These are phyloP conservation scores for Populus tomentosa DNA, from an alignment of 441 rosid species.

Conservation along the genomic window DNA sequence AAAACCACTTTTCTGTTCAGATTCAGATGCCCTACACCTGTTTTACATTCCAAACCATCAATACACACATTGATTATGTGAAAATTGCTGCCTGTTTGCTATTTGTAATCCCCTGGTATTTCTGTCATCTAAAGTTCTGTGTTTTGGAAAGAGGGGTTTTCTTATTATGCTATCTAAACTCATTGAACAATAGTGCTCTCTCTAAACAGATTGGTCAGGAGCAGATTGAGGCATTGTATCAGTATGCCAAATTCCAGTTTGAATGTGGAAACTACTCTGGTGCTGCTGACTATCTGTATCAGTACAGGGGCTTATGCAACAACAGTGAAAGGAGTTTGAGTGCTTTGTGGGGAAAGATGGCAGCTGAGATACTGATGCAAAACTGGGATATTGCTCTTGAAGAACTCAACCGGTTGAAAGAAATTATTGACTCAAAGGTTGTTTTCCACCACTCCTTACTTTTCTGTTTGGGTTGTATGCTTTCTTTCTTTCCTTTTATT, in stretches of 20 bases:
- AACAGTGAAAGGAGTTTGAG: slow-evolving; percentile 80
- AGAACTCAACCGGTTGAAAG: slow-evolving; percentile 85
- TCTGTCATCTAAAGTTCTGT: not conserved
- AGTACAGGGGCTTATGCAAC: slow-evolving; percentile 78
- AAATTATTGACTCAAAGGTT: slow-evolving; percentile 83
- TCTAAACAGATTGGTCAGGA: slow-evolving; percentile 78
- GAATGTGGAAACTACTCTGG: slow-evolving; percentile 98
- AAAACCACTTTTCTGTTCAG: not conserved
- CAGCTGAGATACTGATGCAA: slow-evolving; percentile 95
- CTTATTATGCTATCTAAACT: not conserved
- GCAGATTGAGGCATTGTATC: slow-evolving; percentile 94
- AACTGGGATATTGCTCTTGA: slow-evolving; percentile 96
- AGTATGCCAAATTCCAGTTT: slow-evolving; percentile 95
- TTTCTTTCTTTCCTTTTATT: not conserved
- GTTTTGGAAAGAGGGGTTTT: not conserved
- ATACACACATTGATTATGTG: not conserved
- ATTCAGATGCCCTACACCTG: not conserved
- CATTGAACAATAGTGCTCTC: not conserved
- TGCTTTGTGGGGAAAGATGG: slow-evolving; percentile 97
- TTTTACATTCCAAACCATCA: not conserved
- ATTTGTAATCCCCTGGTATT: not conserved
- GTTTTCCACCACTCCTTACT: not conserved
- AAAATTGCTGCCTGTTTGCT: not conserved
- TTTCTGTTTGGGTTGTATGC: not conserved
- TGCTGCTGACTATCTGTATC: slow-evolving; percentile 93